These are phyloP conservation scores for Starmera amethionina DNA, from an alignment of 805 yeast genomes.

Conservation along the genomic window DNA sequence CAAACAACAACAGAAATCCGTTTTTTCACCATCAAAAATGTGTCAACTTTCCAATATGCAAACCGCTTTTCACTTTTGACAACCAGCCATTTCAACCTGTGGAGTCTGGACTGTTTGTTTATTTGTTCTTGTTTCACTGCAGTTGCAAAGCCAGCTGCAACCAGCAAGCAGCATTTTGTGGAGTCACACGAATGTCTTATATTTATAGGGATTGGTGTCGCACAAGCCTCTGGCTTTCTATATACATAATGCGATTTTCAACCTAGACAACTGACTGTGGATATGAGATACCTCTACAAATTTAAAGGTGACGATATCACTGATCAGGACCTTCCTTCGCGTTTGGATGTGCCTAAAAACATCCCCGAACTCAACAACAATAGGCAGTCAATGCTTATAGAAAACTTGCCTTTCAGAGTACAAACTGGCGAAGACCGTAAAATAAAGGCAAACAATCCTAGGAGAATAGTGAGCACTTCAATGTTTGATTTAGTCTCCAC, in stretches of 20 bases:
- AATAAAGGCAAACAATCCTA: neutral
- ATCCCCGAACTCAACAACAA: constrained; percentile 2
- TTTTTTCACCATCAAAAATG: too few relatives aligned
- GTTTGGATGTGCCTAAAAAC: constrained; percentile 1
- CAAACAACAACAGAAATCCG: too few relatives aligned
- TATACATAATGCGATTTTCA: neutral
- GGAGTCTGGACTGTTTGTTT: too few relatives aligned
- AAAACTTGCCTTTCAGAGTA: constrained; percentile 13
- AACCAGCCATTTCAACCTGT: too few relatives aligned
- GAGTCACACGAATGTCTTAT: neutral
- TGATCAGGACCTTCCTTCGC: constrained; percentile 1
- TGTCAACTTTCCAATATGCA: too few relatives aligned
- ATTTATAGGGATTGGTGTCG: neutral
- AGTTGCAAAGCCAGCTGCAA: neutral
- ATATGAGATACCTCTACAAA: constrained; percentile 12
- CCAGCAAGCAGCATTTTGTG: neutral
- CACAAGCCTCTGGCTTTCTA: neutral
- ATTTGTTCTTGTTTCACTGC: too few relatives aligned
- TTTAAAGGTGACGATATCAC: constrained; percentile 14
- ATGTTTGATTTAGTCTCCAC: constrained; percentile 10
- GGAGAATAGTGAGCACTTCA: constrained; percentile 14
- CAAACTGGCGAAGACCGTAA: constrained; percentile 10
- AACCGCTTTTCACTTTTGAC: too few relatives aligned
- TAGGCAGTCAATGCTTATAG: constrained; percentile 1
- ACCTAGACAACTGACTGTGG: neutral